Base-by-base conservation (phyloP, 495 filamentous ascomycete species). In the Coniosporium apollinis region DNA sequence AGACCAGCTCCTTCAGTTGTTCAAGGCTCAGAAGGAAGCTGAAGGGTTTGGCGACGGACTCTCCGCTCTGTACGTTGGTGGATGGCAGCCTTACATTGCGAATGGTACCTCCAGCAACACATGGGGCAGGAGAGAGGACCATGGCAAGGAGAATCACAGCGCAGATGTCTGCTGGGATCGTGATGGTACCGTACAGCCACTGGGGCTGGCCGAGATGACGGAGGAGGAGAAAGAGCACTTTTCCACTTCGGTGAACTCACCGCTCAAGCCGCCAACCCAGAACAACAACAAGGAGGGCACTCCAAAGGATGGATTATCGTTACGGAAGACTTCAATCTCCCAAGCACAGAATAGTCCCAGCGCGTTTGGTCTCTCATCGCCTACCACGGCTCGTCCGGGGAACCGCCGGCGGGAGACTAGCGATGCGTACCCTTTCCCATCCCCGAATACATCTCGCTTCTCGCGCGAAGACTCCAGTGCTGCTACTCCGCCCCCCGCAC, bases 121-220 rank as follows among this genome's bases (percentile, higher is more conserved):
- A 22, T 94, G 85, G 84, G 81, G 79, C 22, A 82, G 79, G 54
- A 66, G 68, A 45, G 69, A 75, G 34, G 82, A 92, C 24, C 57
- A 61, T 14, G 25, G 11, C 15, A 69, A 70, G 41, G 74, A 77
- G 21, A 57, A 59, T 39, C 62, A 71, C 37, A 84, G 74, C 30
- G 79, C 74, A 1, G 81, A 86, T 41, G 64, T 85, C 30, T 96
- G 91, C 50, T 97, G 91, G 89, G 87, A 94, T 48, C 57, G 69
- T 36, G 66, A 69, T 29, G 87, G 85, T 21, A 65, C 63, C 38
- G 61, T 77, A 19, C 69, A 72, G 39, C 85, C 87, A 11, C 58
- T 96, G 34, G 71, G 70, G 22, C 50, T 94, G 34, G 62, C 72
- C 48, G 74, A 80, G 34, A 76, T 93, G 75, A 75, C 74, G 13